A percentile compares a stretch with the other conserved stretches of the same genome.
These are phyloP conservation scores for Plasmodium reichenowi DNA, from an alignment of 169 alveolate species.

Conservation along the genomic window DNA sequence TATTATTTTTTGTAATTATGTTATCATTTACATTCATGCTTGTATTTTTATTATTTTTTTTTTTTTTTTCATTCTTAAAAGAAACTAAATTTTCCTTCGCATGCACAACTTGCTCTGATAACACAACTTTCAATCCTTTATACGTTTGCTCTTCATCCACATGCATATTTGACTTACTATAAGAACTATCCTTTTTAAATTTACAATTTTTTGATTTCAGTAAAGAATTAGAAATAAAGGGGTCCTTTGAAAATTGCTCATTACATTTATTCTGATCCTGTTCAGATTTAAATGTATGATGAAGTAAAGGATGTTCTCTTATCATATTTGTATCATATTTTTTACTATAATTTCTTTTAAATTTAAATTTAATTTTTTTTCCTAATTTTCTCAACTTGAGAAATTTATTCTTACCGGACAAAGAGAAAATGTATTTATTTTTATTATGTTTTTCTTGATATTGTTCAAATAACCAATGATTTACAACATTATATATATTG, in stretches of 20 bases:
- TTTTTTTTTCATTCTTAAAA: background rate
- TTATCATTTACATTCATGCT: background rate
- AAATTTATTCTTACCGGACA: slow-evolving; percentile 32
- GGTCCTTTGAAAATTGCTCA: background rate
- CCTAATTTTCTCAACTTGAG: slow-evolving; percentile 43
- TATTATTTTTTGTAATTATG: background rate
- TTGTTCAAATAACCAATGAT: slow-evolving; percentile 79
- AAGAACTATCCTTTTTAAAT: background rate
- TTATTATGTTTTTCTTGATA: slow-evolving; percentile 74
- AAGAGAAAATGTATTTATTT: slow-evolving; percentile 5
- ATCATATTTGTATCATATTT: background rate
- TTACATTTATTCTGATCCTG: background rate
- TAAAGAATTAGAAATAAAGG: slow-evolving; percentile 14
- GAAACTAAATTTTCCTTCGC: slow-evolving; percentile 19
- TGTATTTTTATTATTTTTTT: background rate
- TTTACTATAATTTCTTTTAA: slow-evolving; percentile 4
- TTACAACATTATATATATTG: slow-evolving; percentile 77
- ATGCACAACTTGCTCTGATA: slow-evolving; percentile 27
- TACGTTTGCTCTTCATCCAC: slow-evolving; percentile 44
- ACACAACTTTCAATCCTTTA: slow-evolving; percentile 6
- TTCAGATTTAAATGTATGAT: background rate
- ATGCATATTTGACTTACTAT: background rate
- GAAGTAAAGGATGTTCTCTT: background rate
- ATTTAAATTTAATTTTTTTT: slow-evolving; percentile 29
- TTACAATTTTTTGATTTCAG: slow-evolving; percentile 1